A percentile compares a stretch with the other conserved stretches of the same genome.
Conservation (phyloP, 1,284 basidiomycete species). For the Apiotrichum gracile region DNA sequence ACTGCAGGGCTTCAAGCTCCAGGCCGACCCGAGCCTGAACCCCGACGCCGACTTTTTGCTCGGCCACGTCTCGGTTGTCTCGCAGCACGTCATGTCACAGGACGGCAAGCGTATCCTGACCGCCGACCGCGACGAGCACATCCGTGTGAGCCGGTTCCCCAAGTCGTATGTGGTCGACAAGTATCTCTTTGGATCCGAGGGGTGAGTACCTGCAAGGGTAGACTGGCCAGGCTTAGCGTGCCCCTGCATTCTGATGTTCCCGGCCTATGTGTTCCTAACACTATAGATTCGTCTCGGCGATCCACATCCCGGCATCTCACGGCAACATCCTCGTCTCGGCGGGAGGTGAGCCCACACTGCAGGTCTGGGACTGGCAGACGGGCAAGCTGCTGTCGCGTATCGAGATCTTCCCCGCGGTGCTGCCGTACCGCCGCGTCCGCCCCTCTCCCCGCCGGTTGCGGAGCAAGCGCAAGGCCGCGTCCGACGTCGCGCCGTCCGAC, state of each 20-base stretch:
- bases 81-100: constrained; percentile 59
- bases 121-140: constrained; percentile 86
- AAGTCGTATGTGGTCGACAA: constrained; percentile 73
- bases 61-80: constrained; percentile 77
- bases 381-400: constrained; percentile 57
- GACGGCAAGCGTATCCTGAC: constrained; percentile 73
- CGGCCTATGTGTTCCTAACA: not conserved
- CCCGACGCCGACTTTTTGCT: constrained; percentile 39
- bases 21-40: constrained; percentile 61
- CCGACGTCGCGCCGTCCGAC: constrained; percentile 20
- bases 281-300: constrained; percentile 69
- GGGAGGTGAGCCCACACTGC: constrained; percentile 73
- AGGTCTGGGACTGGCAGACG: constrained; percentile 72
- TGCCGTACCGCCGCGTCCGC: constrained; percentile 58
- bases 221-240: not conserved
- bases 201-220: constrained; percentile 61
- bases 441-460: constrained; percentile 32
- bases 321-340: constrained; percentile 63
- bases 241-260: not conserved
- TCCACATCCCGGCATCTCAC: constrained; percentile 60
- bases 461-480: constrained; percentile 18
- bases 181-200: constrained; percentile 75
- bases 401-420: constrained; percentile 54
- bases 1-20: constrained; percentile 51
- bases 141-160: constrained; percentile 83